Percentiles rank a stretch among this genome's conserved stretches.
Conservation (phyloP, 2,329 filamentous ascomycete species). For the Epichloe uncinata region DNA sequence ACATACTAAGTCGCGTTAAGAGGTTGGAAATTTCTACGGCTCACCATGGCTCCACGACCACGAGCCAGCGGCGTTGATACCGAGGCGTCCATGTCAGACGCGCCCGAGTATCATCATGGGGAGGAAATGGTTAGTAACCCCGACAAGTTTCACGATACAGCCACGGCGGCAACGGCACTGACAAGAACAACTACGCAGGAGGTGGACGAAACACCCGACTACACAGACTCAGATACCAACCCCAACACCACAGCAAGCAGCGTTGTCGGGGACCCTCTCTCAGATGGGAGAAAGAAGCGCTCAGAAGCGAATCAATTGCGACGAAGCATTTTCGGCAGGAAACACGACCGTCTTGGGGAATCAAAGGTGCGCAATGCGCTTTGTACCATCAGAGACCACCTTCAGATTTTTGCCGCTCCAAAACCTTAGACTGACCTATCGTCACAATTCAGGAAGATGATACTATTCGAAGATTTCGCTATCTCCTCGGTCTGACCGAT, state of each 20-base stretch:
- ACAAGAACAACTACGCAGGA: constrained; percentile 26
- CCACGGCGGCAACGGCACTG: neutral
- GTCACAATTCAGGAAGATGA: constrained; percentile 67
- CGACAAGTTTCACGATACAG: neutral
- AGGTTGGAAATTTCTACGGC: constrained; percentile 20
- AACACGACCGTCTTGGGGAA: constrained; percentile 82
- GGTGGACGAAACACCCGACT: constrained; percentile 52
- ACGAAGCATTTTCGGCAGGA: constrained; percentile 86
- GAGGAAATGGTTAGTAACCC: constrained; percentile 37
- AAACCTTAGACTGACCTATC: neutral
- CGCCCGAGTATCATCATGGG: constrained; percentile 30
- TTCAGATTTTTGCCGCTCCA: neutral
- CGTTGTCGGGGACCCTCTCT: constrained; percentile 58
- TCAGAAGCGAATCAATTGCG: constrained; percentile 81
- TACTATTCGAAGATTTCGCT: constrained; percentile 84
- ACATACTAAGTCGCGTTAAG: constrained; percentile 37
- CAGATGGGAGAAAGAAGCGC: constrained; percentile 73
- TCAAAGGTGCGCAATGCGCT: constrained; percentile 55
- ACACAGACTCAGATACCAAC: constrained; percentile 53
- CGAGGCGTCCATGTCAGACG: constrained; percentile 52
- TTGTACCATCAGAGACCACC: neutral
- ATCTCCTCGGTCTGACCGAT: constrained; percentile 87
- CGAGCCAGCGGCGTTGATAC: constrained; percentile 40
- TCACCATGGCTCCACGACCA: constrained; percentile 42
- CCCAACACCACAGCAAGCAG: constrained; percentile 68